These are phyloP conservation scores for Kingdonia uniflora DNA, from an alignment of 164 flowering plant species.

Conservation along the genomic window DNA sequence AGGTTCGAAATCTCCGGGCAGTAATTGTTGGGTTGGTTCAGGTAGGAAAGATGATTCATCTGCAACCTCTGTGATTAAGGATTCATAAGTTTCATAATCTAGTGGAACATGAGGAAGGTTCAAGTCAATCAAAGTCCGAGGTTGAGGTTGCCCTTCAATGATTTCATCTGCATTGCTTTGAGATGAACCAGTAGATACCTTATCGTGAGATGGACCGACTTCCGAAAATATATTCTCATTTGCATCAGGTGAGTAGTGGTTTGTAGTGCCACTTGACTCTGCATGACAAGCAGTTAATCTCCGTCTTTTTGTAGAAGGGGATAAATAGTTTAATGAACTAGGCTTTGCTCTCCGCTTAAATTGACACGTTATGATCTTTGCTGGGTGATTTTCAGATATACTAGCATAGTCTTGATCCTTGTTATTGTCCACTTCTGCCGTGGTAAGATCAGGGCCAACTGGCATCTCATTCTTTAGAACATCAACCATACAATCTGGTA, in stretches of 20 bases:
- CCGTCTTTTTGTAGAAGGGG: constrained; percentile 30
- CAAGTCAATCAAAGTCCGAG: constrained; percentile 30
- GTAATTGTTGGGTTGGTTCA: constrained; percentile 6
- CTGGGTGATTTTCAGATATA: constrained; percentile 11
- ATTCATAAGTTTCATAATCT: constrained; percentile 26
- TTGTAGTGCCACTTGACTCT: constrained; percentile 11
- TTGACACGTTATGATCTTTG: constrained; percentile 17
- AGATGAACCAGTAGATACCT: constrained; percentile 14
- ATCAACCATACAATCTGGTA: constrained; percentile 2
- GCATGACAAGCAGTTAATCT: constrained; percentile 28
- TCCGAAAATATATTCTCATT: constrained; percentile 9
- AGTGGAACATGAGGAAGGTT: constrained; percentile 30
- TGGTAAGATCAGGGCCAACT: constrained; percentile 4
- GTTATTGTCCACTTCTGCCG: too few species aligned
- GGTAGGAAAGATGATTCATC: constrained; percentile 2
- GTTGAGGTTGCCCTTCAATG: constrained; percentile 14
- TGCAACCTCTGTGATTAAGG: constrained; percentile 10
- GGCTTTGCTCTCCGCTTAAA: constrained; percentile 22
- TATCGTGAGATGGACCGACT: constrained; percentile 13
- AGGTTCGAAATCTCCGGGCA: neutral
- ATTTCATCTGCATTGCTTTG: constrained; percentile 20
- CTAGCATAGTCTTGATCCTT: neutral
- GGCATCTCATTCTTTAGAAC: constrained; percentile 7
- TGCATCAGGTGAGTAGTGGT: constrained; percentile 9
- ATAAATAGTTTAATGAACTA: constrained; percentile 14